Percentiles rank a stretch among this genome's conserved stretches.
These are phyloP conservation scores for Saturnispora quitensis DNA, from an alignment of 805 yeast species.

Conservation along the genomic window DNA sequence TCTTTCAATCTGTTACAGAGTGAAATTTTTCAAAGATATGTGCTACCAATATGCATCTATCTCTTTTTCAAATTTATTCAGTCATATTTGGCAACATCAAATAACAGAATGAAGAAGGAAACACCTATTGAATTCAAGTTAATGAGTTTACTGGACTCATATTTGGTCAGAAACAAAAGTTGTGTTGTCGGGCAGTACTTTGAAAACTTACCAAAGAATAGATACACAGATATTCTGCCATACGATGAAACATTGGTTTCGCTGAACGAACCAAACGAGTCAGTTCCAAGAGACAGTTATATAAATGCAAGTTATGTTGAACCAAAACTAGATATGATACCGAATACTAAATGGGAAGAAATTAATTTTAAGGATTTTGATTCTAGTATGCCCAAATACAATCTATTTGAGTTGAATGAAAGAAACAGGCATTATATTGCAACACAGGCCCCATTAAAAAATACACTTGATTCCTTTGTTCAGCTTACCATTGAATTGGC, in stretches of 20 bases:
- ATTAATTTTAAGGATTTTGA: not conserved
- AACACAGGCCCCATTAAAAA: slow-evolving; percentile 53
- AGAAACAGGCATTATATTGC: slow-evolving; percentile 41
- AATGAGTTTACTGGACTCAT: not conserved
- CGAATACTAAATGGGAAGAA: not conserved
- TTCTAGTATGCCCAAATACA: not conserved
- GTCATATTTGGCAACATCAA: not conserved
- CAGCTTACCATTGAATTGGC: slow-evolving; percentile 20
- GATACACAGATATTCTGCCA: slow-evolving; percentile 58
- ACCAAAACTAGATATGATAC: slow-evolving; percentile 12
- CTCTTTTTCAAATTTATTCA: not conserved
- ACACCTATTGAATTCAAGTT: not conserved
- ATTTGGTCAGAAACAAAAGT: not conserved
- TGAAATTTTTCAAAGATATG: not conserved
- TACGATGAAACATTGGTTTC: slow-evolving; percentile 51
- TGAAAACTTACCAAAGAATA: slow-evolving; percentile 26
- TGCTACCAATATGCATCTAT: not conserved
- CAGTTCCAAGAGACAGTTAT: slow-evolving; percentile 26
- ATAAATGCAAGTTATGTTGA: slow-evolving; percentile 31
- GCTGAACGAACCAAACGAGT: not conserved
- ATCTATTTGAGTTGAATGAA: not conserved
- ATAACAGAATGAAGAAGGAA: not conserved
- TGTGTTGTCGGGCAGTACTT: not conserved
- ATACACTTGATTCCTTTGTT: slow-evolving; percentile 40
- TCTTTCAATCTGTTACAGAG: not conserved